phyloP scores from a whole-genome alignment of 306 rosid species.

The Abrus pulchellus region DNA sequence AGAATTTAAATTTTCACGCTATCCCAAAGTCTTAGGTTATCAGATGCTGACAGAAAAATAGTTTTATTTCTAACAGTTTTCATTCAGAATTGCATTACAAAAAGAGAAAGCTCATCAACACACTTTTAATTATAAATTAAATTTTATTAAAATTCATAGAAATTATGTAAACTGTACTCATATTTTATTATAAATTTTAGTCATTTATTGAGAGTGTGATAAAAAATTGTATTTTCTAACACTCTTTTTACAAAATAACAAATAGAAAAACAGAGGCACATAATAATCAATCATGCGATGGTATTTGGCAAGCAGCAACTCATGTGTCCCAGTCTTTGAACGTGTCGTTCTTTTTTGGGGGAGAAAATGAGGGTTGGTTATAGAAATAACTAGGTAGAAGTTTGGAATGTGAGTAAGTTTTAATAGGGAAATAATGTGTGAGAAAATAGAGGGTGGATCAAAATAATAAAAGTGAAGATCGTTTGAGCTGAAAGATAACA shows the following conservation, averaged over 20 bases:
- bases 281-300: background rate
- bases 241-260: background rate
- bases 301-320: background rate
- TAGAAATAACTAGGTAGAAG: conserved; percentile 1
- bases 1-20: background rate
- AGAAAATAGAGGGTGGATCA: background rate
- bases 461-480: too few relatives aligned
- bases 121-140: too few relatives aligned
- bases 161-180: too few relatives aligned
- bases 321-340: background rate
- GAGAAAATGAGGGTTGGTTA: background rate
- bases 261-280: background rate
- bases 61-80: background rate
- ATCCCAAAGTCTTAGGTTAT: background rate
- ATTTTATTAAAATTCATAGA: too few relatives aligned
- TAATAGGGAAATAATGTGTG: background rate
- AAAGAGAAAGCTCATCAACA: background rate
- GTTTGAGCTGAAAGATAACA: background rate
- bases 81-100: background rate
- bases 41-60: background rate
- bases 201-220: too few relatives aligned
- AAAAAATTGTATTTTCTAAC: too few relatives aligned
- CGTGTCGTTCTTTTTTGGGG: background rate
- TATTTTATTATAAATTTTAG: too few relatives aligned
- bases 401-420: background rate